phyloP scores from a whole-genome alignment of 768 basidiomycete genomes.

The Baorangia bicolor region DNA sequence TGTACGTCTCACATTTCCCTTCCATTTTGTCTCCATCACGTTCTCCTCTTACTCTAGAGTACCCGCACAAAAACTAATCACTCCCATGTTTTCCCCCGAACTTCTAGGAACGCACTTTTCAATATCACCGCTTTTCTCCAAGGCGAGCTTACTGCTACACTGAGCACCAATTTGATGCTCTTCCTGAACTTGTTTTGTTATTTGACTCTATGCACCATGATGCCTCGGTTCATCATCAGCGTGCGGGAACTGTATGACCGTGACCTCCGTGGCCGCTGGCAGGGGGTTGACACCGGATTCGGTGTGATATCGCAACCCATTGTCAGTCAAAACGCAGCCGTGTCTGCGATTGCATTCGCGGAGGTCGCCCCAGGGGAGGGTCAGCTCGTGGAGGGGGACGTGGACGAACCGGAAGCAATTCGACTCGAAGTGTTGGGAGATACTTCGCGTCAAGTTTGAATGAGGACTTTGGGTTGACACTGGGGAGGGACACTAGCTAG shows the following conservation, averaged over 20 bases:
- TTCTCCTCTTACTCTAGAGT: no score
- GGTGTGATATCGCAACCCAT: background rate
- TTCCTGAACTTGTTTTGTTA: background rate
- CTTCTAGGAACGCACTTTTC: background rate
- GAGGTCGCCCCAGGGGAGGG: background rate
- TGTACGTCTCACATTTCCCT: no score
- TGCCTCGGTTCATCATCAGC: slow-evolving; percentile 9
- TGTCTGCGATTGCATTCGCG: background rate
- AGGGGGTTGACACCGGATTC: slow-evolving; percentile 6
- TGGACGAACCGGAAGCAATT: background rate
- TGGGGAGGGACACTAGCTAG: no score
- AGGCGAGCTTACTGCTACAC: no score
- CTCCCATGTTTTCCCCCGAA: no score
- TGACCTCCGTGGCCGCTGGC: background rate
- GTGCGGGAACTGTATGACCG: background rate
- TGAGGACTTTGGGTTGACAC: background rate
- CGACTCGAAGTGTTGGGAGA: background rate
- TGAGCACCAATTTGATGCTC: background rate
- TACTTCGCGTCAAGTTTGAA: background rate
- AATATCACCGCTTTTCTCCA: no score
- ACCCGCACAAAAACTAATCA: no score
- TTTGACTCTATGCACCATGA: background rate
- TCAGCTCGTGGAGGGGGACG: background rate
- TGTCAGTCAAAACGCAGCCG: no score
- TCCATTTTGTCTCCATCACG: no score